A percentile compares a stretch with the other conserved stretches of the same genome.
These are phyloP conservation scores for Grifola frondosa DNA, from an alignment of 1,284 basidiomycete species.

Conservation along the genomic window DNA sequence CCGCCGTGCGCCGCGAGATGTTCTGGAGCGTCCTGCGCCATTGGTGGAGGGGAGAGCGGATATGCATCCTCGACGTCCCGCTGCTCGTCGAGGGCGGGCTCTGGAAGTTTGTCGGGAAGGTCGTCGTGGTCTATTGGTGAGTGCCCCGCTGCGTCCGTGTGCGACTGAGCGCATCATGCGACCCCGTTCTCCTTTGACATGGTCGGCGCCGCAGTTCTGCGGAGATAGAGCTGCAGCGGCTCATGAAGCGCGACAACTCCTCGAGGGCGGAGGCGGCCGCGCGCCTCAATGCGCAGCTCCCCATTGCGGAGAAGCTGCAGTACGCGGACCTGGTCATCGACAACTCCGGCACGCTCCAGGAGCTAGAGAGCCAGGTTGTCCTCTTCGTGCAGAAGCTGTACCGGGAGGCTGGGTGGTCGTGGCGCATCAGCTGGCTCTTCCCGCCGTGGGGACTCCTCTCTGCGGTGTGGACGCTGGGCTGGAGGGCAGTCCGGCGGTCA, in stretches of 20 bases:
- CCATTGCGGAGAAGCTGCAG: constrained; percentile 75
- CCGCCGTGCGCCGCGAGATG: constrained; percentile 81
- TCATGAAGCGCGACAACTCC: constrained; percentile 69
- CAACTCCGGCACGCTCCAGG: constrained; percentile 77
- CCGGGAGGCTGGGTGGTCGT: constrained; percentile 57
- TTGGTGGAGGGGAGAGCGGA: constrained; percentile 79
- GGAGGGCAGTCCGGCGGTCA: constrained; percentile 29
- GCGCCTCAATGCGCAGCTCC: constrained; percentile 80
- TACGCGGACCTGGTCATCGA: constrained; percentile 90
- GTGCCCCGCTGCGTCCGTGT: constrained; percentile 27
- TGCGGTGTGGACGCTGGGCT: constrained; percentile 34
- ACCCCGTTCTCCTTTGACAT: background rate
- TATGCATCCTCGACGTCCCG: constrained; percentile 92
- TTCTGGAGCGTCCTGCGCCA: constrained; percentile 62
- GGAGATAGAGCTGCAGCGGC: constrained; percentile 77
- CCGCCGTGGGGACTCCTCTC: constrained; percentile 70
- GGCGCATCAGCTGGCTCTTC: constrained; percentile 77
- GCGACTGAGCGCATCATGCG: background rate
- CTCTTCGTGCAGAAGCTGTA: constrained; percentile 60
- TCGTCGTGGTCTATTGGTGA: constrained; percentile 89
- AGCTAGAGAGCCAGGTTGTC: constrained; percentile 72
- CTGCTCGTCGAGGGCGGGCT: constrained; percentile 88
- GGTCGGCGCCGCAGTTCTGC: constrained; percentile 48
- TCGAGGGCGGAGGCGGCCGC: constrained; percentile 63
- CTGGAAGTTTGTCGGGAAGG: constrained; percentile 82